Evolutionary conservation across 345 rosid species (phyloP), one percentile per base, ranked within the genome.

Genomic region (Corchorus capsularis): DNA sequence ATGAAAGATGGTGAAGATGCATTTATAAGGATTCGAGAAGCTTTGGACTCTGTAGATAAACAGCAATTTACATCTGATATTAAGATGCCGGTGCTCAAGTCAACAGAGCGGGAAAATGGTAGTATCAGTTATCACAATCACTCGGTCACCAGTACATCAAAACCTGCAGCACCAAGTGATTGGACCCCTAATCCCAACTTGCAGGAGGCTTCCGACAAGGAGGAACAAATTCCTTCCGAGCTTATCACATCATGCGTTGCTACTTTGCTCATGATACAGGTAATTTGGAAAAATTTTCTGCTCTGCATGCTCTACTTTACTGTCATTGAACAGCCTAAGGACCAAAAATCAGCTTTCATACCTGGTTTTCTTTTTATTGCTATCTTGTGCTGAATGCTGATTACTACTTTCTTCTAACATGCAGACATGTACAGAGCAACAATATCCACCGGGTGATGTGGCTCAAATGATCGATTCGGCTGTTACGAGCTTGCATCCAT

Each of bases 391-490:
- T 27, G 0, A 27, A 27, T 59, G 71, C 75, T 73, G 63, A 73
- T 20, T 54, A 34, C 60, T 27, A 39, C 0, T 45, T 65, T 55
- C 32, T 74, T 35, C 1, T 62, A 0, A 69, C 27, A 19, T 71
- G 85, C 94, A 96, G 99, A 87, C 87, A 45, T 96, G 97, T 79
- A 89, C 98, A 0, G 96, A 94, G 77, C 84, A 94, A 63, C 99
- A 88, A 72, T 89, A 84, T 74, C 97, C 97, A 9, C 99, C 98
- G 3, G 82, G 92, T 1, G 94, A 96, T n/a, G 93, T 94, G 84
- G 98, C 94, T n/a, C 93, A 89, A 86, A 91, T 94, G 75, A 89
- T 96, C 22, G 97, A 96, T 68, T 84, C 86, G 39, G 97, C 97
- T 11, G 86, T 90, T 63, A 82, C 93, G 60, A 90, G 92, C 85